Base-by-base conservation (phyloP, 441 rosid genomes). In the Arabidopsis hybrid region DNA sequence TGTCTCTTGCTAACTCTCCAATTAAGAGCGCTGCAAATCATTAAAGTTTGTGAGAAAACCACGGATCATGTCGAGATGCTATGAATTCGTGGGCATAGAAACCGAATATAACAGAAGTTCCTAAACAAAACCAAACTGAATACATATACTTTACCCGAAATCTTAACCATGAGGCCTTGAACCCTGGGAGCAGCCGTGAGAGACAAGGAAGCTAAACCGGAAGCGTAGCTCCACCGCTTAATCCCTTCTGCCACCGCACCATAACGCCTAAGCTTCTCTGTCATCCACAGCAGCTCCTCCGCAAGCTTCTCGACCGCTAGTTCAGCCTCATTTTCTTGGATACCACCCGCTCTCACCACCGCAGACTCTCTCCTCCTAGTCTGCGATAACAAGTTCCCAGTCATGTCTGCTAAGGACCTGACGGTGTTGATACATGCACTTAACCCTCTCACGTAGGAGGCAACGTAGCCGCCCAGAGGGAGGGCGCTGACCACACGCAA, bases 291-390 rank as follows among this genome's bases (percentile, higher is more conserved):
- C 60, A 88, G 69, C 80, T 89, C 95, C 52, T 85, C 91, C 1
- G 92, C 98, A 68, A 90, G 75, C 79, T 92, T 92, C 85, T 92
- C 95, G 1, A 86, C 81, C 39, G 77, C 73, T 45, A 90, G 59
- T 38, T 85, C 91, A 36, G 75, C 78, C 11, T 76, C 80, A 1
- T 74, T 74, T 8, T 73, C 84, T 26, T 32, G 69, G 11, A 8
- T 11, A n/a, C 56, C 52, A 2, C 69, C 68, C 0, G 57, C 56
- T 38, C 72, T 39, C 47, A 52, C 65, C 12, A 36, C 58, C 2
- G 50, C 47, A 8, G 14, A 47, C 17, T 56, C 74, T 42, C 34
- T 47, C 79, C 77, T 62, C 65, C 74, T 75, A 58, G 68, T 84
- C 68, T 69, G 67, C 9, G 60, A 58, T 34, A 78, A 47, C 35